A percentile compares a stretch with the other conserved stretches of the same genome.
Evolutionary conservation across 768 basidiomycete species (phyloP).

Genomic region (Pleurotus platypus): DNA sequence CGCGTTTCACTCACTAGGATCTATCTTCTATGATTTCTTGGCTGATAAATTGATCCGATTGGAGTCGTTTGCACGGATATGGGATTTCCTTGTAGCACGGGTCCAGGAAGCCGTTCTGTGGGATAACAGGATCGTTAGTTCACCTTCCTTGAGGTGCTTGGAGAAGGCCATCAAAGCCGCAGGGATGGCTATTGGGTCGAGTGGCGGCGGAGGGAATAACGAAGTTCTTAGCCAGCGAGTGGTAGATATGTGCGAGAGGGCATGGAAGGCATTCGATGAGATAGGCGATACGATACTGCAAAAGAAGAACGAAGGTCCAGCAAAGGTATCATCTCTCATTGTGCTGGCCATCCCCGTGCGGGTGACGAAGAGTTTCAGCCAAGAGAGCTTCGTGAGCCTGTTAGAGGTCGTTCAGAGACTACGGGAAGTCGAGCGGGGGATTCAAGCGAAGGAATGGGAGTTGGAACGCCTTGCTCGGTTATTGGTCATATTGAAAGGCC

Average conservation of each 20-base stretch:
- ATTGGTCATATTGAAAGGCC: conserved; percentile 77
- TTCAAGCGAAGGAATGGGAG: conserved; percentile 61
- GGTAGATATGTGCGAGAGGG: conserved; percentile 48
- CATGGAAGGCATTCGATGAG: conserved; percentile 67
- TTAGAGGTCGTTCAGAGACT: conserved; percentile 68
- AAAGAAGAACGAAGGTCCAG: conserved; percentile 16
- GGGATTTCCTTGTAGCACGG: conserved; percentile 70
- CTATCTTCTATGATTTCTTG: conserved; percentile 81
- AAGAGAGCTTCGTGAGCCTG: conserved; percentile 83
- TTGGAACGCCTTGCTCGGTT: conserved; percentile 61
- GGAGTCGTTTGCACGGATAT: conserved; percentile 64
- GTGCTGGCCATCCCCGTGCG: conserved; percentile 19
- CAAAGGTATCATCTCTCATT: conserved; percentile 9
- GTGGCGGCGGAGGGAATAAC: conserved; percentile 30
- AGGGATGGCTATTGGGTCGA: conserved; percentile 13
- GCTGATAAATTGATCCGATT: conserved; percentile 69
- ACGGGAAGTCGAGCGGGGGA: conserved; percentile 42
- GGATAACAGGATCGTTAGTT: conserved; percentile 68
- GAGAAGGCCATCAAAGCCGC: conserved; percentile 74
- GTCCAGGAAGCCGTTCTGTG: conserved; percentile 68
- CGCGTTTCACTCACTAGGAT: conserved; percentile 78
- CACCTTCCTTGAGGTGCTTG: conserved; percentile 81
- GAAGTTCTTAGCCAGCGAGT: conserved; percentile 33
- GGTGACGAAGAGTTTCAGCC: conserved; percentile 51
- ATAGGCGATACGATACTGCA: conserved; percentile 55